Evolutionary conservation across 768 basidiomycete genomes (phyloP), one percentile per base, ranked within the genome.

Genomic region (Podaxis rugospora): DNA sequence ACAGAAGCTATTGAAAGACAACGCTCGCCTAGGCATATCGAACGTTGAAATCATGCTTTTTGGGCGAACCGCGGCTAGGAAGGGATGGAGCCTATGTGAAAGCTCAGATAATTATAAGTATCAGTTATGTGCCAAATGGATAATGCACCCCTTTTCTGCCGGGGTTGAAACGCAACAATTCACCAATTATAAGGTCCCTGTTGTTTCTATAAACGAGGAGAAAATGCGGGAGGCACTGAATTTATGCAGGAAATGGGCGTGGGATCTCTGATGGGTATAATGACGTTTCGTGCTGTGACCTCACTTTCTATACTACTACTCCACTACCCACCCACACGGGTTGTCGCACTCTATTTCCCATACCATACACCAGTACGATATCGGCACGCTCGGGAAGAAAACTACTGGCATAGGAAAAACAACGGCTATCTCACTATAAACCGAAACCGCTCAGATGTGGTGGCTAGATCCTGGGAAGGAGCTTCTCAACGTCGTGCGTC

Each of bases 391-490:
- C 35, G 21, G 23, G 7, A 5, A 32, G 25, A 16, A 37, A 16
- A 7, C n/a, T 7, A 50, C 10, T 35, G 11, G 13, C 32, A n/a
- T 10, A 37, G 11, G 42, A 44, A 5, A 18, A n/a, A 44, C 42
- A 18, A 32, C 23, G 25, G 32, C 50, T 25, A 52, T 44, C 32
- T 7, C 37, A 62, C 23, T 14, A 10, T 49, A 16, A 16, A 23
- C n/a, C 51, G 42, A 0, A 1, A 40, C 6, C 39, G 5, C 52
- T 47, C 36, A 32, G 32, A 91, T 92, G 89, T 93, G 91, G 91
- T 93, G 90, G 89, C 76, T 89, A 40, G 89, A 92, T 72, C 92
- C 92, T 55, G 90, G 89, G 58, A 92, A 92, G 71, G 91, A 93
- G 73, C 82, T 92, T 42, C 74, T 93, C 66, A 88, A 90, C 73